These are phyloP conservation scores for Pelagomonas calceolata DNA, from an alignment of 108 stramenopile genomes.

Conservation along the genomic window DNA sequence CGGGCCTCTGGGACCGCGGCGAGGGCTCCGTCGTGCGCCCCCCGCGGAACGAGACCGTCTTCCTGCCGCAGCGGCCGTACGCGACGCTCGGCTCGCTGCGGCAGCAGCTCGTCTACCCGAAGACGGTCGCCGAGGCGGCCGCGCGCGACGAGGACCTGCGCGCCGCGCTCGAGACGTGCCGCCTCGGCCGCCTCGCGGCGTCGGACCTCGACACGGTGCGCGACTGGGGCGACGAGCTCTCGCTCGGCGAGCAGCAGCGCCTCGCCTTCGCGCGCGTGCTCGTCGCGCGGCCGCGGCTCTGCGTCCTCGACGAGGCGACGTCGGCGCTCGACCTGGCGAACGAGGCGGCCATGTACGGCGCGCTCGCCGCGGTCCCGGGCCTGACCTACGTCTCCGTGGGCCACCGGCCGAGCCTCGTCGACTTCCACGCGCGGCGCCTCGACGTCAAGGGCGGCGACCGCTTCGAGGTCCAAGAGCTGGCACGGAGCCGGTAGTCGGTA, in stretches of 20 bases:
- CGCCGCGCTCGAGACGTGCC: slow-evolving; percentile 55
- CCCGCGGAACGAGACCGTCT: slow-evolving; percentile 65
- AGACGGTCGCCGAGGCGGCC: slow-evolving; percentile 17
- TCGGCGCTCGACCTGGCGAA: slow-evolving; percentile 61
- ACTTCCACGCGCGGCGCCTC: no score
- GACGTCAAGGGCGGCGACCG: no score
- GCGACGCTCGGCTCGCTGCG: slow-evolving; percentile 72
- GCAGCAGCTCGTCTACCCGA: slow-evolving; percentile 79
- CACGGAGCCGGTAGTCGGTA: no score
- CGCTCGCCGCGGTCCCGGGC: slow-evolving; percentile 43
- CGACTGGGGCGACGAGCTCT: slow-evolving; percentile 81
- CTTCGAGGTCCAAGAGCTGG: no score
- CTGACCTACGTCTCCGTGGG: slow-evolving; percentile 80
- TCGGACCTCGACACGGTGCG: slow-evolving; percentile 57
- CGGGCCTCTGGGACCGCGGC: slow-evolving; percentile 82
- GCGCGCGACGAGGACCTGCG: slow-evolving; percentile 40
- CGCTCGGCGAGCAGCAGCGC: slow-evolving; percentile 87
- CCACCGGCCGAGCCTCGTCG: slow-evolving; percentile 73
- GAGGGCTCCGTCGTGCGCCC: slow-evolving; percentile 62
- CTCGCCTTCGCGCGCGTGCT: slow-evolving; percentile 83
- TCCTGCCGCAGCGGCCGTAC: slow-evolving; percentile 88
- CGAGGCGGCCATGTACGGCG: slow-evolving; percentile 70
- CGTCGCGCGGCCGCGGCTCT: slow-evolving; percentile 68
- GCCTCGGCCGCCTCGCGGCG: slow-evolving; percentile 50
- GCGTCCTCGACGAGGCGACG: slow-evolving; percentile 84